Evolutionary conservation across 495 filamentous ascomycete genomes (phyloP).

Genomic region (Aspergillus saccharolyticus): DNA sequence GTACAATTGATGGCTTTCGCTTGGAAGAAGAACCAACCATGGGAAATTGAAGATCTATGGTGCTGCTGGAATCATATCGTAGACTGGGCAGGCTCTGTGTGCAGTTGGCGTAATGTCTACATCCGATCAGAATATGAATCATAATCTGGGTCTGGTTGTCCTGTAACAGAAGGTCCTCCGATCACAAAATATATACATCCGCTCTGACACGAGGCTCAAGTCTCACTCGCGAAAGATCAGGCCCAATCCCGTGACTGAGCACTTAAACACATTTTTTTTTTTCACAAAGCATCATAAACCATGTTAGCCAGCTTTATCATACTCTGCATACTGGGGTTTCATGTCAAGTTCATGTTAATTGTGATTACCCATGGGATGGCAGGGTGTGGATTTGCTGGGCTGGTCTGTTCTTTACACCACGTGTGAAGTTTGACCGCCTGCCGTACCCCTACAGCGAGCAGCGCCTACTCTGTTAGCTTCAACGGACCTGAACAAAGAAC

Average conservation of each 20-base stretch:
- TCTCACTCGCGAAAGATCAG: neutral
- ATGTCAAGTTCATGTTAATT: neutral
- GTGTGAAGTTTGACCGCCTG: constrained; percentile 31
- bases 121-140: too few species aligned
- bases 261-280: neutral
- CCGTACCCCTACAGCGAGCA: neutral
- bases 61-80: too few species aligned
- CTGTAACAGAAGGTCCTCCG: too few species aligned
- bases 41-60: too few species aligned
- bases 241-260: neutral
- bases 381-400: constrained; percentile 9
- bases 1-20: too few species aligned
- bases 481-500: neutral
- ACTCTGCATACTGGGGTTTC: neutral
- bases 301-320: neutral
- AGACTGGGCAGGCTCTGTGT: too few species aligned
- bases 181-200: neutral
- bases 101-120: too few species aligned
- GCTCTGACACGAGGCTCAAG: neutral
- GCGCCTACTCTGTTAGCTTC: too few species aligned
- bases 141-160: neutral
- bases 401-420: constrained; percentile 31
- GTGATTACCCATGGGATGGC: neutral
- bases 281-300: neutral
- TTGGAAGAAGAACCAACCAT: too few species aligned